Base-by-base conservation (phyloP, 2,329 filamentous ascomycete genomes). In the Aspergillus arachidicola region DNA sequence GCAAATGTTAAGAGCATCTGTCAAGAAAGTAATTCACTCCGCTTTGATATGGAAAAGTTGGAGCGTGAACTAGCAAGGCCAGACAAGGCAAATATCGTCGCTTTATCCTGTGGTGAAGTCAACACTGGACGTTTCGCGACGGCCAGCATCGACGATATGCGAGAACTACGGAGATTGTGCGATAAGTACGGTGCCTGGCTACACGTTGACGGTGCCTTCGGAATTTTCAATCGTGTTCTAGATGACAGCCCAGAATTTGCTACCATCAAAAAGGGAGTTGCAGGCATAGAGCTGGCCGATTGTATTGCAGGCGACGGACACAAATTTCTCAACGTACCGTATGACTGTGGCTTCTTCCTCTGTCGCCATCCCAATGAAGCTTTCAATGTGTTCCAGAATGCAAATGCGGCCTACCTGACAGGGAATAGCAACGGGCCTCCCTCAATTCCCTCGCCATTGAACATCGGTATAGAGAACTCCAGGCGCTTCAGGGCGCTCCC, bases 321-420 rank as follows among this genome's bases (percentile, higher is more conserved):
- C 77, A 97, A 97, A 74, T 80, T 97, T n/a, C 85, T 98, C 64
- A 97, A 97, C 69, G 93, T 97, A 53, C 94, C 94, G 0, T 97
- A 97, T 71, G 94, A 97, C 76, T 94, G 90, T 71, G 94, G 94
- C 50, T 90, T 97, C 78, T 96, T 97, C 83, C 86, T 96, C 70
- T 92, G 89, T 58, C 87, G 88, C 21, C 86, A 91, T 65, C 79
- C 85, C 9, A 71, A 78, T 3, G 80, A 87, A 14, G 85, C 90
- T 1, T 81, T 83, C 34, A 78, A 85, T 5, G 89, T 93, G 11
- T 96, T 94, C 78, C 84, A 86, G 64, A 97, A 97, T 77, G 87
- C 92, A 36, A 94, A 94, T 74, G 94, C 94, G 2, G 91, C 89
- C 1, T 97, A 97, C 73, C 86, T 97, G 53, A 76, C 78, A 10